phyloP scores from a whole-genome alignment of 2,329 filamentous ascomycete species.

The Aschersonia sp. region DNA sequence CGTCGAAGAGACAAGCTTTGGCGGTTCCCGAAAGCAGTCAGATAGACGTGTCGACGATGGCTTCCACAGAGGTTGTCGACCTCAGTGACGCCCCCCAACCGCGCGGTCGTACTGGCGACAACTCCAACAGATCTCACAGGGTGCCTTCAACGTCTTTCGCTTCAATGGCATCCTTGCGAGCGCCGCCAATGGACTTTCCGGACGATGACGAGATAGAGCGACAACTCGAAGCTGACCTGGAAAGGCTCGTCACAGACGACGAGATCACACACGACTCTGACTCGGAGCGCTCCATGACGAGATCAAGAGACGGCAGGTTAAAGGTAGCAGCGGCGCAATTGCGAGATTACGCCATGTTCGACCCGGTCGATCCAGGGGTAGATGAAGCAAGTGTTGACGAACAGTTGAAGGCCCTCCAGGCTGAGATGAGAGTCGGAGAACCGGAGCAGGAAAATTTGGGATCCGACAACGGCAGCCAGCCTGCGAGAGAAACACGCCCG shows the following conservation, averaged over 20 bases:
- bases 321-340: conserved; percentile 17
- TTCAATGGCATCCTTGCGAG: conserved; percentile 29
- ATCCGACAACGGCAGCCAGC: conserved; percentile 40
- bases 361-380: conserved; percentile 27
- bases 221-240: conserved; percentile 49
- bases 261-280: conserved; percentile 32
- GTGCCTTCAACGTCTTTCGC: conserved; percentile 34
- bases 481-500: conserved; percentile 31
- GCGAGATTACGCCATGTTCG: conserved; percentile 35
- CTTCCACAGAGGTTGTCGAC: conserved; percentile 22
- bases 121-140: conserved; percentile 21
- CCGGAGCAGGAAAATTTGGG: conserved; percentile 23
- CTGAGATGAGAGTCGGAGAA: conserved; percentile 29
- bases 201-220: conserved; percentile 53
- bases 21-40: conserved; percentile 33
- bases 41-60: conserved; percentile 21
- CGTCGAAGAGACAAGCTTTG: conserved; percentile 44
- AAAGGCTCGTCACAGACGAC: conserved; percentile 37
- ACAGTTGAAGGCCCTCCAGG: conserved; percentile 33
- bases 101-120: conserved; percentile 18
- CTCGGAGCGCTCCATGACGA: conserved; percentile 19
- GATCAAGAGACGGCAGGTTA: conserved; percentile 15
- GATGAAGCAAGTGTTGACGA: conserved; percentile 35
- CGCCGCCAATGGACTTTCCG: conserved; percentile 26
- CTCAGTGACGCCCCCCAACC: conserved; percentile 21